These are phyloP conservation scores for Cladosporium sp. DNA, from an alignment of 2,329 filamentous ascomycete genomes.

Conservation along the genomic window DNA sequence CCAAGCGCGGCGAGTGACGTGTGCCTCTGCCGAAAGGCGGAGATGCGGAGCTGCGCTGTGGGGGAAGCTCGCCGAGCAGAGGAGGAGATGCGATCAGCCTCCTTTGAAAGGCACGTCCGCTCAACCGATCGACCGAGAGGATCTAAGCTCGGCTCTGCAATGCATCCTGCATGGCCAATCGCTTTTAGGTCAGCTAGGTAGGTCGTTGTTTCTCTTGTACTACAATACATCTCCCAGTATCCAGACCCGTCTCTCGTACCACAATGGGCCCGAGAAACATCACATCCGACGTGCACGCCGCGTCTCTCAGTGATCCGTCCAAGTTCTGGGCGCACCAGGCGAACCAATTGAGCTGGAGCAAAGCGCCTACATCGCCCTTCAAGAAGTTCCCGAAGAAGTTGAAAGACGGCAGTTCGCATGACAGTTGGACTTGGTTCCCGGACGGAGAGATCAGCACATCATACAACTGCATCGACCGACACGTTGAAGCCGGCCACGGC, in stretches of 20 bases:
- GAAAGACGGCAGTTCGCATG: constrained; percentile 55
- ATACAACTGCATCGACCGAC: constrained; percentile 86
- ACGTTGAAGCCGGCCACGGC: constrained; percentile 75
- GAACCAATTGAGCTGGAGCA: constrained; percentile 72
- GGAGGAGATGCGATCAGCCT: no score
- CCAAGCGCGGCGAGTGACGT: no score
- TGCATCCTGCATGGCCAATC: background rate
- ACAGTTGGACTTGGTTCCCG: constrained; percentile 85
- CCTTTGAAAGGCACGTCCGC: background rate
- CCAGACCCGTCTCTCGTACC: background rate
- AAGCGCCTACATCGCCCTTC: constrained; percentile 60
- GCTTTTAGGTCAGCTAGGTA: background rate
- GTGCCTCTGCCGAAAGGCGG: no score
- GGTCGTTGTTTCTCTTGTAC: background rate
- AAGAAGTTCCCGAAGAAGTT: constrained; percentile 57
- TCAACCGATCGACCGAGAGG: constrained; percentile 6
- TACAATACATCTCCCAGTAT: background rate
- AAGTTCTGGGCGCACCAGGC: constrained; percentile 45
- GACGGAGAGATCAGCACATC: constrained; percentile 84
- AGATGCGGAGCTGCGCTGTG: no score
- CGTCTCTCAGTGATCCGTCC: constrained; percentile 28
- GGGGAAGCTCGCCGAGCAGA: no score
- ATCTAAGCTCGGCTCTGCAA: constrained; percentile 8
- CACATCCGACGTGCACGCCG: constrained; percentile 31
- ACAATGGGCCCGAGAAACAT: constrained; percentile 20